Evolutionary conservation across 1,284 basidiomycete genomes (phyloP), one percentile per base, ranked within the genome.

Genomic region (Ustilago nuda): DNA sequence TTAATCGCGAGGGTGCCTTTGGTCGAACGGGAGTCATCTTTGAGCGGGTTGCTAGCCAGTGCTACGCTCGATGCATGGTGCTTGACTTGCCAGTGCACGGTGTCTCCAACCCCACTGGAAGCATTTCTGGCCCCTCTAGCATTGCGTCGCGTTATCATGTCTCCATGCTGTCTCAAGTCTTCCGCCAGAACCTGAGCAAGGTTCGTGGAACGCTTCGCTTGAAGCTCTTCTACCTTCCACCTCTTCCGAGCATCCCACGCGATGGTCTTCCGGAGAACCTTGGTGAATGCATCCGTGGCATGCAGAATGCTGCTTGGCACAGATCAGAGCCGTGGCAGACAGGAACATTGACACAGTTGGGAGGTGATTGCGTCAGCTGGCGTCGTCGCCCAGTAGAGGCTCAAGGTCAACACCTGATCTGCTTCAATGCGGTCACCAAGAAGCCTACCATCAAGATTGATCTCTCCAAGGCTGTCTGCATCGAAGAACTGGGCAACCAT

Each of bases 381-480:
- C 91, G 94, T 51, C 89, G 96, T 54, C 91, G 96, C 48, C 91
- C 92, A 68, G 90, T 98, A 73, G 91, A 94, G 50, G 89, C 98
- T 7, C 92, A 94, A 59, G 95, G 96, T 5, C 90, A 92, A 13
- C 92, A 90, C 79, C 88, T 98, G 52, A 90, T 98, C 53, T 94
- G 95, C 2, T 96, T 93, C 88, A 96, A 93, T 82, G 94, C 98
- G 81, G 91, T 98, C 4, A 98, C 96, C 30, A 94, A 93, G 88
- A 93, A 92, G 79, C 91, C 93, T 1, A 95, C 92, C 1, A 91
- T 93, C 23, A 94, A 92, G 36, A 97, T 98, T 76, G 94, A 97
- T 85, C 88, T 99, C 19, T 92, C 92, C 85, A 92, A 94, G 85
- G 94, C 93, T 6, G 88, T 91, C 6, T 87, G 89, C 0, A 89